Percentiles rank a stretch among this genome's conserved stretches.
Conservation (phyloP, 768 basidiomycete species). For the Boletellus sp. region DNA sequence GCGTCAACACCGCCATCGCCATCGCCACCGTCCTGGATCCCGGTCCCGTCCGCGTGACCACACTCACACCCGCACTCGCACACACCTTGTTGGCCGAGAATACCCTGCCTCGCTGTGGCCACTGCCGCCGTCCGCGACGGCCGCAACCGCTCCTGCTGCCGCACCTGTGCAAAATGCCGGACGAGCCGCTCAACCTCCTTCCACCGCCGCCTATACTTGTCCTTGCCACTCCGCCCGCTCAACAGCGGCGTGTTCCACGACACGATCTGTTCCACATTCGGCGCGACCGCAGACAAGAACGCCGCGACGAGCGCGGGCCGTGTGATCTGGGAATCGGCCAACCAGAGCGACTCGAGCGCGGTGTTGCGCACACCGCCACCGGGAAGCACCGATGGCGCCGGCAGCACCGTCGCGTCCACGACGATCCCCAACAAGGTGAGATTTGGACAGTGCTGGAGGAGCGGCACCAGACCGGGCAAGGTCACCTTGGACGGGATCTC, state of each 20-base stretch:
- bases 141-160: slow-evolving; percentile 23
- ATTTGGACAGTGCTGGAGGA: slow-evolving; percentile 22
- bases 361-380: slow-evolving; percentile 24
- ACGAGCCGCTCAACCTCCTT: slow-evolving; percentile 21
- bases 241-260: slow-evolving; percentile 31
- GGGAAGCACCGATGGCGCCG: slow-evolving; percentile 5
- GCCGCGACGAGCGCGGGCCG: slow-evolving; percentile 25
- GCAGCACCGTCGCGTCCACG: slow-evolving; percentile 25
- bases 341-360: slow-evolving; percentile 26
- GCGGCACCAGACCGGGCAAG: slow-evolving; percentile 19
- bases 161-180: slow-evolving; percentile 16
- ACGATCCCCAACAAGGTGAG: slow-evolving; percentile 26
- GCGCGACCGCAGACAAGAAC: slow-evolving; percentile 28
- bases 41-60: too few species aligned
- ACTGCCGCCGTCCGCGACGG: neutral
- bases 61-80: neutral
- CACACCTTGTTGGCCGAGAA: neutral
- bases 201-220: slow-evolving; percentile 26
- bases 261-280: slow-evolving; percentile 27
- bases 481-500: slow-evolving; percentile 29
- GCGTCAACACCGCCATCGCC: neutral
- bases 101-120: too few species aligned
- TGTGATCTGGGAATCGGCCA: slow-evolving; percentile 27
- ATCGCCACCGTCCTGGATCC: neutral
- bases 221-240: slow-evolving; percentile 21